Evolutionary conservation across 257 asterid species (phyloP), one percentile per base, ranked within the genome.

Genomic region (Catharanthus roseus): DNA sequence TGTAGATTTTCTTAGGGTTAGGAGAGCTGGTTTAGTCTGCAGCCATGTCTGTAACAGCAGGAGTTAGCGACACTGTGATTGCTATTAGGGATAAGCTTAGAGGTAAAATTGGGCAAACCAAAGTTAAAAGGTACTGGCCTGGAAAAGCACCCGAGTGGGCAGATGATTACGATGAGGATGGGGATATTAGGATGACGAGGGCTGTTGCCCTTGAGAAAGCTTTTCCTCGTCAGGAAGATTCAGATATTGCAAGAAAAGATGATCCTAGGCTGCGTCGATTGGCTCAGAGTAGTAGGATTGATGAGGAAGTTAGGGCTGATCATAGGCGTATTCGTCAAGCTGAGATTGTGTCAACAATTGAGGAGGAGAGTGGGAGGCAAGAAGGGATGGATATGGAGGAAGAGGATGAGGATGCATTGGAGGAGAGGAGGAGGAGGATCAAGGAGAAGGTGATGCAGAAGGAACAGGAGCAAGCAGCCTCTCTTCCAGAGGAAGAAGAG

Each of bases 91-190:
- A 93, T 68, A 93, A 93, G 79, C 99, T 93, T 41, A 83, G 95
- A 78, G 99, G 99, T 19, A 91, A 87, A 76, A 91, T 93, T 66
- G 97, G 96, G 70, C 96, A 87, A 76, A 93, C 99, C 34, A 91
- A 89, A 81, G 99, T 93, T 71, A 93, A 91, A 71, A 75, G 99
- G 68, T 91, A 93, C 75, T 93, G 97, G 99, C 96, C 99, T 0
- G 99, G 97, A 10, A 91, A 91, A 80, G 96, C 95, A 5, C 99
- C 97, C 1, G 99, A 93, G 81, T 93, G 97, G 97, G 96, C 96
- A 1, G 96, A 89, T 62, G 96, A 89, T 64, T 76, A 56, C 55
- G 95, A 93, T 24, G 96, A 91, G 77, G 96, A 82, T 60, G 95
- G 86, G 24, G 96, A 89, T 68, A 81, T 90, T 70, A 78, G 82